These are phyloP conservation scores for Phytophthora pseudosyringae DNA, from an alignment of 352 stramenopile species.

Conservation along the genomic window DNA sequence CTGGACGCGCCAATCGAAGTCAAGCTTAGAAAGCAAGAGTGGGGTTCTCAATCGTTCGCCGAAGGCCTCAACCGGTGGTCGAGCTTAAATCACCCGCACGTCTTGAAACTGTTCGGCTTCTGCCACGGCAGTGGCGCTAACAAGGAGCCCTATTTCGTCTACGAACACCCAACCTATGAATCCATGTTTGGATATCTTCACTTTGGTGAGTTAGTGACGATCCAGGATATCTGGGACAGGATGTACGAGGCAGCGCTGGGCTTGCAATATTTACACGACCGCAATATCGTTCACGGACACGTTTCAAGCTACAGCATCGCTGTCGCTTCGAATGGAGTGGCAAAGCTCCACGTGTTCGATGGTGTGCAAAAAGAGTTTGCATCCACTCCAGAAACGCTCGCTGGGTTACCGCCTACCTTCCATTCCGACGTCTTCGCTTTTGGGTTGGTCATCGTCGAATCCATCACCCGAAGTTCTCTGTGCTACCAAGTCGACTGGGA, in stretches of 20 bases:
- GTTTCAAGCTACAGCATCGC: conserved; percentile 16
- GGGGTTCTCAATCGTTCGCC: conserved; percentile 3
- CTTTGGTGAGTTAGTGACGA: background rate
- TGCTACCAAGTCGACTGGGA: background rate
- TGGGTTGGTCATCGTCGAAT: conserved; percentile 6
- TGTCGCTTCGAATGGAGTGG: conserved; percentile 9
- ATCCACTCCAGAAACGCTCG: conserved; percentile 7
- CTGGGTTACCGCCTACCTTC: conserved; percentile 16
- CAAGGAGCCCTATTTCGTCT: conserved; percentile 29
- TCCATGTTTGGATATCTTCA: conserved; percentile 2
- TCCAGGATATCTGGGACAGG: conserved; percentile 7
- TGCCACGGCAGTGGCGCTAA: background rate
- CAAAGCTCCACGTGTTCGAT: conserved; percentile 18
- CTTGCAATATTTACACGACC: conserved; percentile 39
- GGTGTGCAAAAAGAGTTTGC: background rate
- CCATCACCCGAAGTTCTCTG: background rate
- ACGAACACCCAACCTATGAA: conserved; percentile 1
- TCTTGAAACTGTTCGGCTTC: conserved; percentile 35
- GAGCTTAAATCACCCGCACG: conserved; percentile 26
- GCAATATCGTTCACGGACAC: conserved; percentile 24
- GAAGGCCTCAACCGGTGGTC: conserved; percentile 24
- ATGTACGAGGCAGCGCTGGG: conserved; percentile 36
- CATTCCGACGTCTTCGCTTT: conserved; percentile 16
- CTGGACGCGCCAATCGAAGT: conserved; percentile 11
- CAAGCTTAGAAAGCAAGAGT: background rate